phyloP scores from a whole-genome alignment of 192 early-diverging fungal species.

The Backusella macrospora region DNA sequence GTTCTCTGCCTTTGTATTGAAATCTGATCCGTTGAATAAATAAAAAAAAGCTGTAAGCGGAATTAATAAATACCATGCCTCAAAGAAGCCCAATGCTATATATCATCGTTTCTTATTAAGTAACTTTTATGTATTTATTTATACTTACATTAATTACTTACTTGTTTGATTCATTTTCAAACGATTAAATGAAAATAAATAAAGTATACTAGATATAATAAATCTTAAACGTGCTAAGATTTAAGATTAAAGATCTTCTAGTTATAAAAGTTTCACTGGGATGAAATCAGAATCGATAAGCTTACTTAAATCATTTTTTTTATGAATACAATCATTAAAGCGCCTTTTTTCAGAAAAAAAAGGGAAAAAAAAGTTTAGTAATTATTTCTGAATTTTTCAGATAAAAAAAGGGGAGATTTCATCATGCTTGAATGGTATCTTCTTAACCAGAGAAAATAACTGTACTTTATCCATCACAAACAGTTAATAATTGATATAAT shows the following conservation, averaged over 20 bases:
- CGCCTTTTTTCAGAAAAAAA: no score
- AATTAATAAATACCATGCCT: not conserved
- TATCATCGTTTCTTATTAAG: not conserved
- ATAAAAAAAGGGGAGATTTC: not conserved
- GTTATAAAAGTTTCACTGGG: no score
- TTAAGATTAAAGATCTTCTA: no score
- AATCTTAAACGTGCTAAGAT: no score
- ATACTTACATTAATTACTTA: no score
- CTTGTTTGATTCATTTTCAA: no score
- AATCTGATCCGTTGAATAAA: not conserved
- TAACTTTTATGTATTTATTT: not conserved
- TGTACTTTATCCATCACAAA: not conserved
- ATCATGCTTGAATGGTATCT: not conserved
- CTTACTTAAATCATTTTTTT: no score
- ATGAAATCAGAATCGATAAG: no score
- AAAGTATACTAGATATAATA: no score
- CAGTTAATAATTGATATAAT: not conserved
- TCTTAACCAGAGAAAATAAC: not conserved
- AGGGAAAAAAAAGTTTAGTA: not conserved
- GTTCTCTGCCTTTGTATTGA: not conserved
- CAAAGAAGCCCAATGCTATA: not conserved
- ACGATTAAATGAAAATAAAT: no score
- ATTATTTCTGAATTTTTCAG: slow-evolving; percentile 1
- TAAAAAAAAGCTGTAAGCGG: not conserved
- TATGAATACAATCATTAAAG: no score